Conservation (phyloP, 768 basidiomycete species). For the Cyclocybe aegerita region DNA sequence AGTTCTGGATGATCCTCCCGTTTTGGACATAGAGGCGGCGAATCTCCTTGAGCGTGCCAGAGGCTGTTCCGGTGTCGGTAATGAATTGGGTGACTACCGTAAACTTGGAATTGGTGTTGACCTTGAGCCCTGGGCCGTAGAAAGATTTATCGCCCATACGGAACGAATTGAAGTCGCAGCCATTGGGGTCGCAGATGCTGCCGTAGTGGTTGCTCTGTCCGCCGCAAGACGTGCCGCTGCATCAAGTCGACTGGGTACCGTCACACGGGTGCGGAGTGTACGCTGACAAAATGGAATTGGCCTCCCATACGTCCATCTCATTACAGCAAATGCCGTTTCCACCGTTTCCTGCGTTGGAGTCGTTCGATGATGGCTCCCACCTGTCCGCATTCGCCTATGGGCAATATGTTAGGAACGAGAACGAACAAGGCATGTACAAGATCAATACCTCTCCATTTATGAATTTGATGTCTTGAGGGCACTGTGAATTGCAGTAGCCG, state of each 20-base stretch:
- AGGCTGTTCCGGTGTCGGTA: slow-evolving; percentile 37
- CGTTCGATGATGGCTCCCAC: slow-evolving; percentile 33
- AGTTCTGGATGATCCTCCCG: slow-evolving; percentile 45
- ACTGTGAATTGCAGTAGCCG: slow-evolving; percentile 69
- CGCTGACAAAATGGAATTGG: slow-evolving; percentile 46
- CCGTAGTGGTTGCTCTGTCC: slow-evolving; percentile 31
- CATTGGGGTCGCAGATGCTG: slow-evolving; percentile 49
- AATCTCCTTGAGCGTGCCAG: slow-evolving; percentile 48
- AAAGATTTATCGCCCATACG: slow-evolving; percentile 45
- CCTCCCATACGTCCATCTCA: slow-evolving; percentile 62
- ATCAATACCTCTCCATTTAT: slow-evolving; percentile 52
- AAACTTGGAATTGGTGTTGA: slow-evolving; percentile 48
- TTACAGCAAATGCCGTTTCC: slow-evolving; percentile 48
- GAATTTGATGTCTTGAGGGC: slow-evolving; percentile 62
- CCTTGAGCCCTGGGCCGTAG: slow-evolving; percentile 41
- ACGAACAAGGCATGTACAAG: not conserved
- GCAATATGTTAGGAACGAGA: not conserved
- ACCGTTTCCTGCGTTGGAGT: slow-evolving; percentile 44
- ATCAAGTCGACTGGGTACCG: slow-evolving; percentile 34
- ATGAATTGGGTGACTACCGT: slow-evolving; percentile 59
- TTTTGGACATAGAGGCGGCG: slow-evolving; percentile 53
- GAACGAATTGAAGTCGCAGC: slow-evolving; percentile 60
- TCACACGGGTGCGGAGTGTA: slow-evolving; percentile 51
- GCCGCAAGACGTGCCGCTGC: slow-evolving; percentile 39
- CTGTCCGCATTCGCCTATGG: slow-evolving; percentile 43